Base-by-base conservation (phyloP, 2,329 filamentous ascomycete species). In the Bipolaris cookei region DNA sequence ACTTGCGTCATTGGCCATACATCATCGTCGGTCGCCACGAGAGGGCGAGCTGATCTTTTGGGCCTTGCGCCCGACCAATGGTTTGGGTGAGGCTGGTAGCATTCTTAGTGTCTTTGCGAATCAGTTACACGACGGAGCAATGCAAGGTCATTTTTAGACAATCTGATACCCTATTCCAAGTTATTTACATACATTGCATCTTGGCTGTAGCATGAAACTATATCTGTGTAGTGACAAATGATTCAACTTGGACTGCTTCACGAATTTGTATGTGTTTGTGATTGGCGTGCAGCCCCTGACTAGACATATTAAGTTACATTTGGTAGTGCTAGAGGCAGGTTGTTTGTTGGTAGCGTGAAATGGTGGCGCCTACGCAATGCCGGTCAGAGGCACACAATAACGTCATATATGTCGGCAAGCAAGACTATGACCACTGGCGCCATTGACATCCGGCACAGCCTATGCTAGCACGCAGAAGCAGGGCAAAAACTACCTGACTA, bases 1-100 rank as follows among this genome's bases (percentile, higher is more conserved):
- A 1, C 50, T 76, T 18, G 63, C 63, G 13, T 67, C 65, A 11
- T 52, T 75, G 49, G 73, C 73, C 13, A 56, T 75, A 16, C 67
- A 70, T 39, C 72, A 75, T 48, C 67, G 71, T 18, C 71, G 68
- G 11, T 70, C 68, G 23, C 72, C 74, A 18, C 67, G 73, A 6
- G 65, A 72, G 10, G 72, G 70, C 3, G 65, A 68, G 4, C 55
- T 76, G 14, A 69, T 76, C n/a, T 76, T 76, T 44, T 70, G 71
- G 67, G 70, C 72, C 18, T 46, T 73, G 16, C 70, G 71, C 7
- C 63, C 69, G 39, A 59, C 55, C 8, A 54, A 55, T 18, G 63
- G 66, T 3, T 52, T 74, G 23, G 74, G 71, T 51, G 71, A 74
- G 45, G 73, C 72, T 32, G 71, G 71, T 3, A 69, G 63, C 37